A percentile compares a stretch with the other conserved stretches of the same genome.
phyloP scores from a whole-genome alignment of 257 asterid genomes.

The Nicotiana benthamiana region DNA sequence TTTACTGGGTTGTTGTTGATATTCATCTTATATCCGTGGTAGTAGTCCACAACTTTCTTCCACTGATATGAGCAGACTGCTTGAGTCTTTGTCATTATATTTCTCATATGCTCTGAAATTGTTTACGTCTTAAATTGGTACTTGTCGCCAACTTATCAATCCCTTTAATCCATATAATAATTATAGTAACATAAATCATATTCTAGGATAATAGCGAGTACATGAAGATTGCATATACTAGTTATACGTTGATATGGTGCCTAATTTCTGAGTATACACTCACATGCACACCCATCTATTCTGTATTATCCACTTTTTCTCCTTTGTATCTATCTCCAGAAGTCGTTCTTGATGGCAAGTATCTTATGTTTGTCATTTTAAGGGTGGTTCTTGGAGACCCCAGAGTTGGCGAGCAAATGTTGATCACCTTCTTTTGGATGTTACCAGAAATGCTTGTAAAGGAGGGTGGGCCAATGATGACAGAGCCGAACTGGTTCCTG shows the following conservation, averaged over 20 bases:
- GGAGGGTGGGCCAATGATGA: conserved; percentile 52
- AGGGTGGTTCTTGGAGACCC: conserved; percentile 78
- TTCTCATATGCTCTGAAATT: not conserved
- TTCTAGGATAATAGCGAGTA: not conserved
- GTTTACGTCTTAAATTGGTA: not conserved
- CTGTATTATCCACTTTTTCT: not conserved
- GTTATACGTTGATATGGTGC: not conserved
- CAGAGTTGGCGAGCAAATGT: conserved; percentile 62
- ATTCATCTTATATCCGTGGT: not conserved
- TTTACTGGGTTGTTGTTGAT: not conserved
- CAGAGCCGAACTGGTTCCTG: conserved; percentile 18
- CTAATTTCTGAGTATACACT: not conserved
- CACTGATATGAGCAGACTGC: not conserved
- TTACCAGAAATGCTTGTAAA: conserved; percentile 58
- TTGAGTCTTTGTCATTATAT: not conserved
- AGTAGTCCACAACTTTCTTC: not conserved
- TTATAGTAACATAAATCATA: not conserved
- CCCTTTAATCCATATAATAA: not conserved
- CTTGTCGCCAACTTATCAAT: not conserved
- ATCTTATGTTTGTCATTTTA: not conserved
- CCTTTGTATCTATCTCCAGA: not conserved
- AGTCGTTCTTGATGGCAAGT: conserved; percentile 1
- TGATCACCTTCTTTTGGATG: conserved; percentile 57
- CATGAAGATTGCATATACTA: not conserved
- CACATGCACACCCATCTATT: not conserved